Base-by-base conservation (phyloP, 768 basidiomycete genomes). In the Leccinum disarticulatum region DNA sequence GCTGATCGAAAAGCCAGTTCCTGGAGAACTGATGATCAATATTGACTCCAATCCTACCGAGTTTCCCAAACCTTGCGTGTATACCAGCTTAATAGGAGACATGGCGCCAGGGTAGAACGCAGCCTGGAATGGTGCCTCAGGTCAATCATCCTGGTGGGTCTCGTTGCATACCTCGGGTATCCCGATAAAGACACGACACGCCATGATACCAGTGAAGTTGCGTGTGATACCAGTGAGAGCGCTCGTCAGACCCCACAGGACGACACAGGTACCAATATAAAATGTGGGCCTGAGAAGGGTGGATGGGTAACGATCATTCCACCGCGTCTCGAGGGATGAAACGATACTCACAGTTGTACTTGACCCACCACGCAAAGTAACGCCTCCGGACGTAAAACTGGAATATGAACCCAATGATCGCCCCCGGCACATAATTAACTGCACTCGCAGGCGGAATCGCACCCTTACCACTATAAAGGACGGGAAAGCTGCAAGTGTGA, bases 1-100 rank as follows among this genome's bases (percentile, higher is more conserved):
- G 85, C 84, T 11, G 81, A 81, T 41, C 87, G 81, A 56, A 88
- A 83, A 2, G 86, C 83, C 17, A 87, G 73, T 74, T 89, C 86
- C 84, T 87, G 38, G 2, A 38, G 0, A 33, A 28, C 46, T 33
- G 53, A 11, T 3, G 25, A 33, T 56, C 13, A 14, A 2, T n/a
- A n/a, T n/a, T 6, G 4, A 25, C 36, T 2, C 17, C 8, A 8
- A 50, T 15, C n/a, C 5, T 27, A 55, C 3, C 27, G 33, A 1
- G 4, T 30, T 10, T 3, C 4, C 28, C 52, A 14, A 25, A 69
- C 70, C 53, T 64, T 70, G 14, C 64, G 56, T 22, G 68, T 69
- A 35, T 68, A 69, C 66, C 61, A 70, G 50, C 66, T 60, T 17
- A 68, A 70, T 46, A 77, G 38, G 19, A 70, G 72, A 77, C 19